Evolutionary conservation across 192 early-diverging fungal species (phyloP).

Genomic region (Cetraspora pellucida): DNA sequence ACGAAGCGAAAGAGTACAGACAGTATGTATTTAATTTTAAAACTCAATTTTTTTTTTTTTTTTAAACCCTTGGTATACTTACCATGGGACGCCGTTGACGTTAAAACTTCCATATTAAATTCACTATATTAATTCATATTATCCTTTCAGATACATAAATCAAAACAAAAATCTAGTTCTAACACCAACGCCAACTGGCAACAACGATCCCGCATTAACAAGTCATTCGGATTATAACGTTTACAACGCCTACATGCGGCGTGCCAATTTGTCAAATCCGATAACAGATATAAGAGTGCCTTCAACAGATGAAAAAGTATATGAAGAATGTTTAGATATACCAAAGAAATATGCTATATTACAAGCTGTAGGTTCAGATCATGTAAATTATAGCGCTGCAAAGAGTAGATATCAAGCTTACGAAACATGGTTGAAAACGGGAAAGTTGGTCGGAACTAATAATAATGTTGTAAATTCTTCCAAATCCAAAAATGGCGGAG

Average conservation of each 20-base stretch:
- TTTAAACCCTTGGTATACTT: not conserved
- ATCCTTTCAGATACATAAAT: conserved; percentile 42
- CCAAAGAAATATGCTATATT: conserved; percentile 41
- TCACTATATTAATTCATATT: not conserved
- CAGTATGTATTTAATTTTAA: conserved; percentile 41
- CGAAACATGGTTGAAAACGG: conserved; percentile 32
- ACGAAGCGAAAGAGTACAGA: conserved; percentile 61
- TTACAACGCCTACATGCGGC: conserved; percentile 41
- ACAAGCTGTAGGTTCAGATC: conserved; percentile 30
- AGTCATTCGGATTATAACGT: conserved; percentile 45
- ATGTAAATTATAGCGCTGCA: not conserved
- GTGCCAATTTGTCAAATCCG: conserved; percentile 36
- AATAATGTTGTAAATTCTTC: not conserved
- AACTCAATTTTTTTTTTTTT: conserved; percentile 9
- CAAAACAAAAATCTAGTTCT: conserved; percentile 47
- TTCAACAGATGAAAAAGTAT: conserved; percentile 45
- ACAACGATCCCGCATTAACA: conserved; percentile 31
- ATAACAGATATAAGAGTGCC: conserved; percentile 37
- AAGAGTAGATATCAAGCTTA: conserved; percentile 34
- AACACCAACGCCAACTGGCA: conserved; percentile 34
- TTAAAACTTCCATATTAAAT: not conserved
- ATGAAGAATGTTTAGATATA: conserved; percentile 39
- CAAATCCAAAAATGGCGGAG: no score
- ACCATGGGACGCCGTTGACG: no score
- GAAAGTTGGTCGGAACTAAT: conserved; percentile 19